These are phyloP conservation scores for Eucalyptus tenuipes DNA, from an alignment of 345 rosid genomes.

Conservation along the genomic window DNA sequence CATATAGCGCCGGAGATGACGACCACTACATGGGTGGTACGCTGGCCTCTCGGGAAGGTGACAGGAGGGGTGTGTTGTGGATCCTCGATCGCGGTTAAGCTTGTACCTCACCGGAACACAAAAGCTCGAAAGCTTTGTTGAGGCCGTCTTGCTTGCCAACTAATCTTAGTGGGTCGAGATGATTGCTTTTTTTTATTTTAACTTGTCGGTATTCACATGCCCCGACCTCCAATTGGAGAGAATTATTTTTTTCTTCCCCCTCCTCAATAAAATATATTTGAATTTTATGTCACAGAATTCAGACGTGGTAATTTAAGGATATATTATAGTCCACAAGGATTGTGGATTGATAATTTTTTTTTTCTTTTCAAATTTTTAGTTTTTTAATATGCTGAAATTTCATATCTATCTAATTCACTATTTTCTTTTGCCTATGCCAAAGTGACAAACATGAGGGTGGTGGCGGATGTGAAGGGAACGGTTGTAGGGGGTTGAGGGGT, in stretches of 20 bases:
- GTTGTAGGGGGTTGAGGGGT: background rate
- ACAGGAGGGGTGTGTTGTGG: background rate
- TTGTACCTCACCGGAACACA: too few relatives aligned
- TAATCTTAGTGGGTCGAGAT: too few relatives aligned
- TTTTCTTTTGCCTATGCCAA: rapidly evolving
- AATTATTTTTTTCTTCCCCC: too few relatives aligned
- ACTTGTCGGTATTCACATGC: rapidly evolving
- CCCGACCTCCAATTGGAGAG: rapidly evolving
- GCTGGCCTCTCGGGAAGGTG: background rate
- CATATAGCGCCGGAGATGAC: background rate
- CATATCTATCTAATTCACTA: background rate
- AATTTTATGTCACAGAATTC: too few relatives aligned
- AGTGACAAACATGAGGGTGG: background rate
- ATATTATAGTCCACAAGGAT: rapidly evolving
- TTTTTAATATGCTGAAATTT: background rate
- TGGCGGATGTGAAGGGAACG: rapidly evolving
- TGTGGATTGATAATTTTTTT: background rate
- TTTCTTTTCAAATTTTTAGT: background rate
- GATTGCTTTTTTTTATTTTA: too few relatives aligned
- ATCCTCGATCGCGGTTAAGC: too few relatives aligned
- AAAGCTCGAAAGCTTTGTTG: too few relatives aligned
- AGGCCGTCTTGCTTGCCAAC: too few relatives aligned
- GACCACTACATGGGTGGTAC: background rate
- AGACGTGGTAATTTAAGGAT: too few relatives aligned
- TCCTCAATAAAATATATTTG: rapidly evolving